Conservation (phyloP, 1,284 basidiomycete genomes). For the Moesziomyces sp. region DNA sequence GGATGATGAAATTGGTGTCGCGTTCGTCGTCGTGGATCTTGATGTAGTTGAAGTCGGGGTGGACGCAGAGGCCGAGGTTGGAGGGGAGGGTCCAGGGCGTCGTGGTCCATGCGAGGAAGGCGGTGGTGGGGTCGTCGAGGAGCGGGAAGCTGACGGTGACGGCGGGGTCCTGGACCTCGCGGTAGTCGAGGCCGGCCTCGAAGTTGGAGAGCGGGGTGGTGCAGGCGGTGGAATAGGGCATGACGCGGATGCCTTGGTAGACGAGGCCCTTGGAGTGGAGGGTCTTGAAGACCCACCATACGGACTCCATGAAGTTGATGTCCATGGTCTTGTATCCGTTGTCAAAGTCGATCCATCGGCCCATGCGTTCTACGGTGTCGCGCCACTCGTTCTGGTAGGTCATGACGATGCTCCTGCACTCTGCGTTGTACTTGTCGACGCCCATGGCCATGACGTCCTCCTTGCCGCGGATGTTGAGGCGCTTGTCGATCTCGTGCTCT, state of each 20-base stretch:
- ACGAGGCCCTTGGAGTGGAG: slow-evolving; percentile 93
- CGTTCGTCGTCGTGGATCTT: slow-evolving; percentile 94
- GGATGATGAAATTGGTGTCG: slow-evolving; percentile 89
- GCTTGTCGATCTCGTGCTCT: slow-evolving; percentile 99
- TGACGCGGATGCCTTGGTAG: slow-evolving; percentile 91
- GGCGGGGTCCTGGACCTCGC: slow-evolving; percentile 94
- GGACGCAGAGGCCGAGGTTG: slow-evolving; percentile 93
- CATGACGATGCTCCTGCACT: slow-evolving; percentile 98
- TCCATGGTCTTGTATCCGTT: slow-evolving; percentile 99
- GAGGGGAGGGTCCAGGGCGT: slow-evolving; percentile 99
- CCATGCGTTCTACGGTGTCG: slow-evolving; percentile 93
- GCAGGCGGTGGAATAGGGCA: slow-evolving; percentile 98
- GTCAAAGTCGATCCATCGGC: slow-evolving; percentile 99
- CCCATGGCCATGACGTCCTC: slow-evolving; percentile 96
- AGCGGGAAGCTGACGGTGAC: slow-evolving; percentile 93
- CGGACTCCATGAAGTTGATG: slow-evolving; percentile 92
- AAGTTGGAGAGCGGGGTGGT: slow-evolving; percentile 98
- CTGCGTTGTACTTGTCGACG: slow-evolving; percentile 96
- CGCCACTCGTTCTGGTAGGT: slow-evolving; percentile 95
- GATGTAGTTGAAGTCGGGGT: slow-evolving; percentile 94
- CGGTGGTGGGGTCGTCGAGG: slow-evolving; percentile 89
- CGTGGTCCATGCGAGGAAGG: slow-evolving; percentile 96
- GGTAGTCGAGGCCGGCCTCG: slow-evolving; percentile 92
- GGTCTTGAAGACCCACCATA: slow-evolving; percentile 99
- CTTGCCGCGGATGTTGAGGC: slow-evolving; percentile 88